These are phyloP conservation scores for Trypanosoma mega DNA, from an alignment of 208 protist species.

Conservation along the genomic window DNA sequence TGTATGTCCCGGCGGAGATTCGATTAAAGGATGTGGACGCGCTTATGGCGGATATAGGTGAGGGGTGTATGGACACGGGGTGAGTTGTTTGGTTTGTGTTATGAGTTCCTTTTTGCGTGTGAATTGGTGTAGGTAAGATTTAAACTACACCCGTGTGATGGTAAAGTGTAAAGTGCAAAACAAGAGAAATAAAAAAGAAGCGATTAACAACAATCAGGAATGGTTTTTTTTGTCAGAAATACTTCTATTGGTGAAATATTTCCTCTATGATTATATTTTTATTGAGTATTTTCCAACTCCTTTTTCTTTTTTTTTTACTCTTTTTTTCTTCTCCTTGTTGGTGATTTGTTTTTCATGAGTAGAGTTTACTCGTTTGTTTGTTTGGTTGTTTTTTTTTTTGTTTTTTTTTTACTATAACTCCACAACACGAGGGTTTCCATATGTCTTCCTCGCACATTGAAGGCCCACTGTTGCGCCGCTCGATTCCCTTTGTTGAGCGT, in stretches of 20 bases:
- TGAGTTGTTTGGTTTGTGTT: not conserved
- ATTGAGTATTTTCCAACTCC: too few relatives aligned
- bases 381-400: conserved; percentile 19
- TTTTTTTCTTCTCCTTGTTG: conserved; percentile 20
- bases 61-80: conserved; percentile 1
- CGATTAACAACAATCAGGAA: too few relatives aligned
- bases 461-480: conserved; percentile 70
- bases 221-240: too few relatives aligned
- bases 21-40: conserved; percentile 49
- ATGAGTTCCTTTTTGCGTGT: conserved; percentile 1
- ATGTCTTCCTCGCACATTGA: conserved; percentile 57
- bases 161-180: too few relatives aligned
- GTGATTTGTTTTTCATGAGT: conserved; percentile 12
- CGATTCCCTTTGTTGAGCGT: conserved; percentile 71
- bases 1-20: conserved; percentile 78
- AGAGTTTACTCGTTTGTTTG: conserved; percentile 19
- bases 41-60: conserved; percentile 21
- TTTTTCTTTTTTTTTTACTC: conserved; percentile 19
- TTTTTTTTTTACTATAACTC: conserved; percentile 18
- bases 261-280: too few relatives aligned
- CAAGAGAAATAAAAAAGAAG: too few relatives aligned
- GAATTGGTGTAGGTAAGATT: too few relatives aligned
- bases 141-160: too few relatives aligned
- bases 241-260: too few relatives aligned
- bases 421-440: not conserved